Evolutionary conservation across 305 asterid genomes (phyloP).

Genomic region (Rubia occidens): DNA sequence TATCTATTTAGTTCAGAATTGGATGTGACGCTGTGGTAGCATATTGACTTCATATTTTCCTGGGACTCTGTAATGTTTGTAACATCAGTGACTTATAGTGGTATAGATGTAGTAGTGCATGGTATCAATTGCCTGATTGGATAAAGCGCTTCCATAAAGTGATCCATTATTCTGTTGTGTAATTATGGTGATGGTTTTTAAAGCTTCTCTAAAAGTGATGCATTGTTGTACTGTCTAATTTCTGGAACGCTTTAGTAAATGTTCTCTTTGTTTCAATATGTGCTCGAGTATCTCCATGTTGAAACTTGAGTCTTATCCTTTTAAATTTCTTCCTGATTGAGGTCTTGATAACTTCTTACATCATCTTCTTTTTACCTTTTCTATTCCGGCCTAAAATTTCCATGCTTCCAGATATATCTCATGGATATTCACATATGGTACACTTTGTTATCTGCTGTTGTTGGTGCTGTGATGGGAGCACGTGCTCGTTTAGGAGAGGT

Average conservation of each 20-base stretch:
- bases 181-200: background rate
- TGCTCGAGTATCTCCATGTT: background rate
- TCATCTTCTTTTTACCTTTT: background rate
- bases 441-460: constrained; percentile 76
- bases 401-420: constrained; percentile 58
- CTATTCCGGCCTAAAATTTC: constrained; percentile 8
- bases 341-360: background rate
- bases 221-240: background rate
- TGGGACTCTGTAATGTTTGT: background rate
- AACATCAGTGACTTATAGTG: background rate
- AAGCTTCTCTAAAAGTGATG: background rate
- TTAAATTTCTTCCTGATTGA: background rate
- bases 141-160: background rate
- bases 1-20: background rate
- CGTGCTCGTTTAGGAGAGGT: constrained; percentile 97
- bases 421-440: constrained; percentile 99
- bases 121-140: constrained; percentile 5
- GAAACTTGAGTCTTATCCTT: background rate
- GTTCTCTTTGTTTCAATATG: background rate
- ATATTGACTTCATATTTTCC: background rate
- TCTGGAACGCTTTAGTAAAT: background rate
- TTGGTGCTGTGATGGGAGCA: constrained; percentile 98
- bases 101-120: background rate
- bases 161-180: background rate
- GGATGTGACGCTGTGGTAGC: background rate